Evolutionary conservation across 768 basidiomycete genomes (phyloP).

Genomic region (Termitomyces titanicus): DNA sequence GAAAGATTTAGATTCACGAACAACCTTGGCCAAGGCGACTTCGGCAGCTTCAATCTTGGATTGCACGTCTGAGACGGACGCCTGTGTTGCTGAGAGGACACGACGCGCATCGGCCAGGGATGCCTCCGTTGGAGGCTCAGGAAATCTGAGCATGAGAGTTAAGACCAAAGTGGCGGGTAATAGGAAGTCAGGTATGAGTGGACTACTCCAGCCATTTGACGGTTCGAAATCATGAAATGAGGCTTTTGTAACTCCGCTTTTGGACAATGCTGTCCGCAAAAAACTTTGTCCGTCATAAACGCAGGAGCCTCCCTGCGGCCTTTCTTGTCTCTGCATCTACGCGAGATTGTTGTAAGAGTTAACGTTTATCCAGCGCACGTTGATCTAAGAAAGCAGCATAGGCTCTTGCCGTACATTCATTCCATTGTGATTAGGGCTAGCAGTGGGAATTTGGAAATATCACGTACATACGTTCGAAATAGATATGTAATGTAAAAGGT

Average conservation of each 20-base stretch:
- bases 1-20: conserved; percentile 47
- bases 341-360: not conserved
- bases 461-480: conserved; percentile 3
- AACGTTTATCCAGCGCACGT: too few relatives aligned
- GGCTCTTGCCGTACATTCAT: too few relatives aligned
- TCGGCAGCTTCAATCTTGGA: conserved; percentile 52
- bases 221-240: conserved; percentile 9
- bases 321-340: not conserved
- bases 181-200: not conserved
- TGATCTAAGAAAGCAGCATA: not conserved
- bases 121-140: conserved; percentile 58
- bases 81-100: conserved; percentile 33
- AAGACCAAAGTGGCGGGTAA: conserved; percentile 10
- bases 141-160: conserved; percentile 31
- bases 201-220: conserved; percentile 1
- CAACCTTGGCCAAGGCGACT: conserved; percentile 51
- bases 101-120: conserved; percentile 50
- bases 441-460: not conserved
- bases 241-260: conserved; percentile 18
- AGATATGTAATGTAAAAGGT: conserved; percentile 2
- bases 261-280: not conserved
- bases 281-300: not conserved
- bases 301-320: too few relatives aligned
- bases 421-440: not conserved
- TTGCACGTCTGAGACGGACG: conserved; percentile 32